Evolutionary conservation across 2,329 filamentous ascomycete species (phyloP).

Genomic region (Talaromyces sp.): DNA sequence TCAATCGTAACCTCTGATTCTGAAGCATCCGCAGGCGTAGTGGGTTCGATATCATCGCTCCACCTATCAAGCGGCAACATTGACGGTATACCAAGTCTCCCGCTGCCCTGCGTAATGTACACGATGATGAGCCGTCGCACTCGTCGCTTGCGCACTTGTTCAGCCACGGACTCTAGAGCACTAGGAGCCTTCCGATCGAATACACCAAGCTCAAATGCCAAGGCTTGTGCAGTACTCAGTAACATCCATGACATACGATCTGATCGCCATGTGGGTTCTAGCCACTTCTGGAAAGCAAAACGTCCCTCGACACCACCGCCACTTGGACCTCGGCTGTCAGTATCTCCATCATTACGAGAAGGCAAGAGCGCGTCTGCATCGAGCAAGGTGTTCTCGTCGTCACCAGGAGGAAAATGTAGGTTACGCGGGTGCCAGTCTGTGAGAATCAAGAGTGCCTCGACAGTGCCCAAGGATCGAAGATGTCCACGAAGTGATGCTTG

Average conservation of each 20-base stretch:
- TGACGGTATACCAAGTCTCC: conserved; percentile 84
- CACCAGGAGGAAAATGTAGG: conserved; percentile 79
- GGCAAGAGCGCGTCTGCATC: conserved; percentile 70
- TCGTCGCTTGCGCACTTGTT: conserved; percentile 75
- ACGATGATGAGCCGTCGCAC: conserved; percentile 84
- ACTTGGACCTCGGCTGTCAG: conserved; percentile 39
- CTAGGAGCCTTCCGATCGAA: conserved; percentile 84
- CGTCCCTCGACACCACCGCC: conserved; percentile 68
- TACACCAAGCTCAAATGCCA: conserved; percentile 90
- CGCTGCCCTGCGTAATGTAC: conserved; percentile 90
- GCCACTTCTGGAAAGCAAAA: conserved; percentile 82
- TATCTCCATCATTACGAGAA: conserved; percentile 51
- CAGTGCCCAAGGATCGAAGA: conserved; percentile 82
- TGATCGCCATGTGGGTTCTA: conserved; percentile 90
- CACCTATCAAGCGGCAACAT: conserved; percentile 67
- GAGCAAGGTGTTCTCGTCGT: conserved; percentile 62
- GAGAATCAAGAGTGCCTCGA: conserved; percentile 88
- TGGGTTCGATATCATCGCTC: conserved; percentile 38
- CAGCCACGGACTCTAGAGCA: conserved; percentile 48
- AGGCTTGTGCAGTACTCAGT: conserved; percentile 80
- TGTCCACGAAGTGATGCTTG: conserved; percentile 63
- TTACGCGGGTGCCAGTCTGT: conserved; percentile 97
- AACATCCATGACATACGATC: conserved; percentile 99
- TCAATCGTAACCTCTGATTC: conserved; percentile 46
- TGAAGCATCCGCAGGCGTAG: conserved; percentile 28